Conservation (phyloP, 2,329 filamentous ascomycete species). For the Chrysoporthe austroafricana region DNA sequence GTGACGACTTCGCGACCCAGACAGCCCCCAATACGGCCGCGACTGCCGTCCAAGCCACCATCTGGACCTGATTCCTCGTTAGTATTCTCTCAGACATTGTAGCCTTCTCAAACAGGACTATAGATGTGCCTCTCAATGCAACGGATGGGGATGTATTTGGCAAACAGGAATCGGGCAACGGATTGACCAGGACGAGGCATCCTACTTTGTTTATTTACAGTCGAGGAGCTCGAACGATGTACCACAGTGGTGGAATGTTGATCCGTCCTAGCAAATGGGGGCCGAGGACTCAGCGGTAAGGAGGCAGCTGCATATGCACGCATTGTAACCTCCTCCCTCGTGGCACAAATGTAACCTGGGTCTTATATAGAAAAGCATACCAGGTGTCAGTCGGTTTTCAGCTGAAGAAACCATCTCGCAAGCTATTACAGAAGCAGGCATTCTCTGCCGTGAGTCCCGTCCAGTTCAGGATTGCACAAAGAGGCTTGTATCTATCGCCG, state of each 20-base stretch:
- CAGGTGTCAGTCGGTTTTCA: not conserved
- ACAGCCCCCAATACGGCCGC: conserved; percentile 5
- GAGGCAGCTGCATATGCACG: not conserved
- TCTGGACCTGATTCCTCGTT: not conserved
- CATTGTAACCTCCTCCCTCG: not conserved
- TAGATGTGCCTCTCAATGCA: not conserved
- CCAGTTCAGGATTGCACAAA: not conserved
- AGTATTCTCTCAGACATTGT: not conserved
- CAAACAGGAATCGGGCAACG: not conserved
- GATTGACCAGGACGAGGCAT: not conserved
- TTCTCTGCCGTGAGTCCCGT: not conserved
- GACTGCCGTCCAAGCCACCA: not conserved
- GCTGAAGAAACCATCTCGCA: not conserved
- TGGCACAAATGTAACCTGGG: conserved; percentile 1
- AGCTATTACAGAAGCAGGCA: not conserved
- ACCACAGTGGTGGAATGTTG: not conserved
- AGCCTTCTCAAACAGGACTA: not conserved
- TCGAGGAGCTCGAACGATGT: not conserved
- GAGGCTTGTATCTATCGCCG: not conserved
- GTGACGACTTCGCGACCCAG: conserved; percentile 1
- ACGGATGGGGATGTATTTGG: not conserved
- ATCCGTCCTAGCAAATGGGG: not conserved
- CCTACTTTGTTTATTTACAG: not conserved
- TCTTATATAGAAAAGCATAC: not conserved
- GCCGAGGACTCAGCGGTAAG: not conserved